Percentiles rank a stretch among this genome's conserved stretches.
These are phyloP conservation scores for Moniliophthora roreri DNA, from an alignment of 1,284 basidiomycete genomes.

Conservation along the genomic window DNA sequence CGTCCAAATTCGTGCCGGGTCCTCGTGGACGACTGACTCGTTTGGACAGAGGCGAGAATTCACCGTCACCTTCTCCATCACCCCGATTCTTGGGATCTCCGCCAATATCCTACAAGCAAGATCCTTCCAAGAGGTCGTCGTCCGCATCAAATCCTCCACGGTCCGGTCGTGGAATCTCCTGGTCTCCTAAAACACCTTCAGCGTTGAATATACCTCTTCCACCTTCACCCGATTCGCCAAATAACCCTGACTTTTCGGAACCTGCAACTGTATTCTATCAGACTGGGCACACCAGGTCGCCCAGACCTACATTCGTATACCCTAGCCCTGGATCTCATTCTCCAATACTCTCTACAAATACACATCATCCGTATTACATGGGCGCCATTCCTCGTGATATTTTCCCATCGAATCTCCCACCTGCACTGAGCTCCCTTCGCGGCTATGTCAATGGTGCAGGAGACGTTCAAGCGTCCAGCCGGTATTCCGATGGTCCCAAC, in stretches of 20 bases:
- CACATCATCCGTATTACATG: slow-evolving; percentile 25
- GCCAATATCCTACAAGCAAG: slow-evolving; percentile 29
- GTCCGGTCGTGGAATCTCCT: slow-evolving; percentile 33
- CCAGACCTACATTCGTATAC: slow-evolving; percentile 24
- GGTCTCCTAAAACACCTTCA: slow-evolving; percentile 31
- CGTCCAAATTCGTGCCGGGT: slow-evolving; percentile 9
- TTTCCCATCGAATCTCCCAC: slow-evolving; percentile 35
- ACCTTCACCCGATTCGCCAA: slow-evolving; percentile 39
- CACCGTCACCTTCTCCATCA: neutral
- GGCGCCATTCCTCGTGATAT: slow-evolving; percentile 32
- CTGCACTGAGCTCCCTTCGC: slow-evolving; percentile 17
- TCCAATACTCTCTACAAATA: slow-evolving; percentile 32
- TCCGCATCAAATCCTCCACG: slow-evolving; percentile 42
- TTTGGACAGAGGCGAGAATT: neutral
- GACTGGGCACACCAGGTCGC: slow-evolving; percentile 27
- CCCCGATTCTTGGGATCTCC: slow-evolving; percentile 15
- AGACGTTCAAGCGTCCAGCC: slow-evolving; percentile 21
- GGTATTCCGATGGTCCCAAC: slow-evolving; percentile 32
- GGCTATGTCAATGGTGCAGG: slow-evolving; percentile 28
- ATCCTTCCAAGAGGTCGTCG: slow-evolving; percentile 28
- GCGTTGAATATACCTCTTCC: slow-evolving; percentile 40
- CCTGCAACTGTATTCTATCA: slow-evolving; percentile 61
- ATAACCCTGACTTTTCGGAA: slow-evolving; percentile 37
- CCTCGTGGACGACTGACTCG: slow-evolving; percentile 24
- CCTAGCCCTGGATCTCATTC: slow-evolving; percentile 39